These are phyloP conservation scores for Mycena latifolia DNA, from an alignment of 768 basidiomycete genomes.

Conservation along the genomic window DNA sequence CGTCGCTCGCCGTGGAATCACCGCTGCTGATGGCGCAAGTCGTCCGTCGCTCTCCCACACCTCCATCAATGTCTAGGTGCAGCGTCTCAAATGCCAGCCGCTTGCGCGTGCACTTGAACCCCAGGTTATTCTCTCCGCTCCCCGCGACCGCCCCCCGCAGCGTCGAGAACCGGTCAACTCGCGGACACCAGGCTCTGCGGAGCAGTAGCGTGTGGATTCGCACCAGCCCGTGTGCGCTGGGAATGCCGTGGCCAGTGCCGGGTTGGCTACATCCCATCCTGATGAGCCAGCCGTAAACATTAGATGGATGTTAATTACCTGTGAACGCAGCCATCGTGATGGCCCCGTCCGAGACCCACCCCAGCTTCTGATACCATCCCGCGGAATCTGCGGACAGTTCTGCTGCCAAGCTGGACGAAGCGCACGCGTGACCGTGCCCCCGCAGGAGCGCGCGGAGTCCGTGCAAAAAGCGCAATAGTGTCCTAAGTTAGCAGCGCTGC, in stretches of 20 bases:
- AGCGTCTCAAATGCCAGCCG: constrained; percentile 92
- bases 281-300: background rate
- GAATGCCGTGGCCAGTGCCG: constrained; percentile 79
- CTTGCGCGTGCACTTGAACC: constrained; percentile 92
- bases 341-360: constrained; percentile 83
- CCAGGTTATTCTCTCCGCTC: constrained; percentile 96
- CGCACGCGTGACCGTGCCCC: constrained; percentile 69
- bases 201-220: constrained; percentile 79
- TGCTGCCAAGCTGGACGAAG: constrained; percentile 75
- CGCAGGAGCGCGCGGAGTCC: constrained; percentile 72
- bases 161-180: constrained; percentile 84
- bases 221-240: constrained; percentile 90
- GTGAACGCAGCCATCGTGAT: constrained; percentile 84
- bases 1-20: constrained; percentile 14
- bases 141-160: constrained; percentile 78
- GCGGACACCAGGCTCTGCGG: constrained; percentile 80
- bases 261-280: constrained; percentile 66
- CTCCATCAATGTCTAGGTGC: constrained; percentile 90
- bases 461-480: constrained; percentile 80
- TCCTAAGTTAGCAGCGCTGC: constrained; percentile 55
- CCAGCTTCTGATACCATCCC: constrained; percentile 83
- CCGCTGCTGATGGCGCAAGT: constrained; percentile 55
- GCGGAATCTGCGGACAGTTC: constrained; percentile 66
- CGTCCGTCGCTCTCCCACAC: constrained; percentile 81
- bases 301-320: constrained; percentile 59